Base-by-base conservation (phyloP, 2,329 filamentous ascomycete genomes). In the Chaetothyriales sp. region DNA sequence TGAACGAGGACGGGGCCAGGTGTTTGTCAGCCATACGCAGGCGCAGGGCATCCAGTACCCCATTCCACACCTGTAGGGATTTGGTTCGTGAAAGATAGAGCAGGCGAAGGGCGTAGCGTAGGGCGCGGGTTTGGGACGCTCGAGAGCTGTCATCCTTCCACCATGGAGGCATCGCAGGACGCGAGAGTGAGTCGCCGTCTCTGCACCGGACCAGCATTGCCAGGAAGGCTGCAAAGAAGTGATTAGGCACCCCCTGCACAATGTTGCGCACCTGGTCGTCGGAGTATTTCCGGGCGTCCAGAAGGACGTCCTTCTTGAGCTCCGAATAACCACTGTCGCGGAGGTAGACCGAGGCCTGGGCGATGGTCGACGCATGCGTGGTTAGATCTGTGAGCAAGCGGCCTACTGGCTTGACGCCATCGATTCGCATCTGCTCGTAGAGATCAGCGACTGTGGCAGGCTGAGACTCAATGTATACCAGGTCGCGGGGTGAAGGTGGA, bases 401-500 rank as follows among this genome's bases (percentile, higher is more conserved):
- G 2, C 62, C 64, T 2, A 64, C 62, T 8, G 75, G 70, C 6
- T 59, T 61, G 19, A 79, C 59, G 2, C 67, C 65, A 36, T 70
- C 65, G 1, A 61, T 64, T 22, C 65, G 59, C 70, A 81, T 77
- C 43, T 73, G 64, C 18, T 70, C 57, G 44, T 75, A 69, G 32
- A 83, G 69, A 9, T 71, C 66, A n/a, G 73, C 66, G 18, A 74
- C 59, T 0, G 68, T 70, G 5, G 79, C 79, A 12, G 76, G 70
- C 43, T 73, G 68, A 12, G 71, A 71, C 22, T 69, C 70, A 9
- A 79, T 70, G 61, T 80, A 80, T 1, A 78, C 74, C 46, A 74
- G 64, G 56, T 81, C 73, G 28, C 77, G 70, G 5, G 76, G 73
- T 26, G 77, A 80, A 12, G 66, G 64, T 7, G 79, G 76, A 50